Evolutionary conservation across 345 rosid species (phyloP), one percentile per base, ranked within the genome.

Genomic region (Trapa incisa): DNA sequence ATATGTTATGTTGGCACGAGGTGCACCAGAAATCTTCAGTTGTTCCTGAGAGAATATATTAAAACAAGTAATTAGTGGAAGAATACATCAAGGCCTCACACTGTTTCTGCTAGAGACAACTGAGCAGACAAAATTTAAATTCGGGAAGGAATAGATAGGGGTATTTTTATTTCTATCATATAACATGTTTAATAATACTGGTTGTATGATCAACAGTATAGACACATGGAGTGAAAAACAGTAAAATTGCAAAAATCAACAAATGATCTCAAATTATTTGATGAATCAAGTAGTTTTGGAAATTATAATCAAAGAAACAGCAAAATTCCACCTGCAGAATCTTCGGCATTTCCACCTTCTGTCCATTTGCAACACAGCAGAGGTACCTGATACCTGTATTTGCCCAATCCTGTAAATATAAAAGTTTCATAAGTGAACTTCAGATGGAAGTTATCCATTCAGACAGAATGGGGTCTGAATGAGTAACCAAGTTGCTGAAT

Each of bases 41-140:
- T 84, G 80, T 67, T 86, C 92, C 98, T 92, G 83, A 67, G 77
- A 79, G 65, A 80, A 66, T 5, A 32, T 9, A 6, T 54, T 10
- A 22, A 54, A 72, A 47, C 37, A 37, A 29, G 35, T 22, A 22
- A 54, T 54, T n/a, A 54, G 60, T 35, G 22, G 22, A 5, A 54
- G 22, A 10, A 54, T 6, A n/a, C 60, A 54, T 4, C 0, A n/a
- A n/a, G 22, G 9, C 22, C 8, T 17, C 22, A n/a, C 58, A 17
- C 7, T 17, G 5, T 53, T 53, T n/a, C 33, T 33, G 22, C 0
- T 53, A 50, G 7, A 53, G 22, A 53, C 32, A 9, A 53, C 6
- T 53, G 17, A 5, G 58, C 33, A 53, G 32, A 53, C 8, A 22
- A 9, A 45, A 45, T 35, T 6, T 17, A n/a, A 22, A 54, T 54